These are phyloP conservation scores for Phylloporus sp. DNA, from an alignment of 768 basidiomycete species.

Conservation along the genomic window DNA sequence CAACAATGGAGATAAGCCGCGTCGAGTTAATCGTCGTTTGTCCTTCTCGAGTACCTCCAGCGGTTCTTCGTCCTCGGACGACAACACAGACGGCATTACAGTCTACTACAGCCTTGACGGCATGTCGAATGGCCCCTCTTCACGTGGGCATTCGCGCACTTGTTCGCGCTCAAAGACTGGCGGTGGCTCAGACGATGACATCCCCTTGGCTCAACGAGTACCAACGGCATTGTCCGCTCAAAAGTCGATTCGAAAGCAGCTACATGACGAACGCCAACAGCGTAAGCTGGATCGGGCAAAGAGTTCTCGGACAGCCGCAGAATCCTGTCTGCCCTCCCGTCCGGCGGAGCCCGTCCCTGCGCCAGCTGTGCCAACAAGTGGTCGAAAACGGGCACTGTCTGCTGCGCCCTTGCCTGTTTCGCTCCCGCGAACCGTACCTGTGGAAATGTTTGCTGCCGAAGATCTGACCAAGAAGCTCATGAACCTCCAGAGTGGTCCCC, in stretches of 20 bases:
- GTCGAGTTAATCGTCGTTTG: constrained; percentile 25
- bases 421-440: constrained; percentile 32
- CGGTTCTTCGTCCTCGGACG: constrained; percentile 40
- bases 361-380: constrained; percentile 37
- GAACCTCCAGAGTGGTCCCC: constrained; percentile 39
- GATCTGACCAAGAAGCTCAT: constrained; percentile 59
- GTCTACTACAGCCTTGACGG: constrained; percentile 44
- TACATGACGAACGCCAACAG: constrained; percentile 63
- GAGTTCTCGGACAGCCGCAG: constrained; percentile 19
- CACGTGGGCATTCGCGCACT: constrained; percentile 21
- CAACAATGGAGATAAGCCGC: constrained; percentile 35
- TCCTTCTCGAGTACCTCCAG: constrained; percentile 33
- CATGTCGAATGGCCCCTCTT: constrained; percentile 24
- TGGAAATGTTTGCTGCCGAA: constrained; percentile 46
- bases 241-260: constrained; percentile 69
- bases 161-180: constrained; percentile 21
- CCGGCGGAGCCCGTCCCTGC: constrained; percentile 13
- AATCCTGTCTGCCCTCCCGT: constrained; percentile 14
- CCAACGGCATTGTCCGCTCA: constrained; percentile 83
- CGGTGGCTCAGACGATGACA: constrained; percentile 63
- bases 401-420: constrained; percentile 19
- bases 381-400: constrained; percentile 33
- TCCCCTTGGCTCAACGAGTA: constrained; percentile 79
- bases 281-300: constrained; percentile 47
- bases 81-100: constrained; percentile 40